These are phyloP conservation scores for Alisma plantagoaquatica DNA, from an alignment of 106 monocot genomes.

Conservation along the genomic window DNA sequence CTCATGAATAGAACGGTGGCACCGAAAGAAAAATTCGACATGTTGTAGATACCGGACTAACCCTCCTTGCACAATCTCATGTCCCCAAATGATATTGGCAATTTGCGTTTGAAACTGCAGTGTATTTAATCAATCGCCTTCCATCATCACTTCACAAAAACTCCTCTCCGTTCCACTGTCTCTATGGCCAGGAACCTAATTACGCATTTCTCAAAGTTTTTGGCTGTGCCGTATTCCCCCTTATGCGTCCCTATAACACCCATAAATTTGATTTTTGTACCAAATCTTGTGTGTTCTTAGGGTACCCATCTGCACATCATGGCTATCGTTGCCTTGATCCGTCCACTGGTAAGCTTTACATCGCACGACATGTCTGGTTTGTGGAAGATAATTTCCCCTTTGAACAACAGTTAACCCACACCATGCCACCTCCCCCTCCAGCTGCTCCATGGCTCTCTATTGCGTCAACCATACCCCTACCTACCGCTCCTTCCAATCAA, in stretches of 20 bases:
- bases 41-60: neutral
- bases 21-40: neutral
- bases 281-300: neutral
- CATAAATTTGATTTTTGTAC: neutral
- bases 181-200: neutral
- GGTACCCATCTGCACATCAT: no score
- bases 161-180: neutral
- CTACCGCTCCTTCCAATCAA: neutral
- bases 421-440: neutral
- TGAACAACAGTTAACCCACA: neutral
- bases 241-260: neutral
- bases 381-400: neutral
- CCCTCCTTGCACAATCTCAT: neutral
- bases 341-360: neutral
- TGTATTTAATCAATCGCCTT: neutral
- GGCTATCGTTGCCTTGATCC: neutral
- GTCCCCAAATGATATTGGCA: neutral
- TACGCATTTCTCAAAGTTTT: neutral
- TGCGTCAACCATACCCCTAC: neutral
- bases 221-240: neutral
- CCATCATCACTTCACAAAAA: neutral
- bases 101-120: neutral
- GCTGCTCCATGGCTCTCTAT: neutral
- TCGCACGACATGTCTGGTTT: neutral
- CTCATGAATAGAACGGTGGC: neutral